Percentiles rank a stretch among this genome's conserved stretches.
Conservation (phyloP, 2,329 filamentous ascomycete genomes). For the Pseudogymnoascus sp. region DNA sequence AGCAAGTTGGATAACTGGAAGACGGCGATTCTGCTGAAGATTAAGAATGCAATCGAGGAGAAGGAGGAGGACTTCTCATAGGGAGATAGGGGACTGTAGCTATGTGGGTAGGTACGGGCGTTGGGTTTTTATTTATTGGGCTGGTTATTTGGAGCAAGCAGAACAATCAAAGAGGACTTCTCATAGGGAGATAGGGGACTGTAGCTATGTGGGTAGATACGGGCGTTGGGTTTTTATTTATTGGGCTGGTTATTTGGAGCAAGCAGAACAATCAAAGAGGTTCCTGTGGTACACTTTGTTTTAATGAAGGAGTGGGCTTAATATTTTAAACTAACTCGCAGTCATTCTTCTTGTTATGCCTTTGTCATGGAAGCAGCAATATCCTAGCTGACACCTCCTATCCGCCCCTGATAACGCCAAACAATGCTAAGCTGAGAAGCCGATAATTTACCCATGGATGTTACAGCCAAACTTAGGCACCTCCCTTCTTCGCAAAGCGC, state of each 20-base stretch:
- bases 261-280: slow-evolving; percentile 5
- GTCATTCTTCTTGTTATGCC: slow-evolving; percentile 4
- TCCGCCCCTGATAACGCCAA: slow-evolving; percentile 1
- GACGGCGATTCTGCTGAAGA: slow-evolving; percentile 70
- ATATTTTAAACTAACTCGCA: slow-evolving; percentile 7
- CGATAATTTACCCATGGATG: background rate
- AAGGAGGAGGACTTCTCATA: slow-evolving; percentile 60
- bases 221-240: slow-evolving; percentile 1
- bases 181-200: slow-evolving; percentile 36
- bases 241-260: slow-evolving; percentile 26
- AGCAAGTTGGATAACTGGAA: slow-evolving; percentile 97
- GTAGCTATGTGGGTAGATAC: background rate
- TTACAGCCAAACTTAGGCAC: slow-evolving; percentile 1
- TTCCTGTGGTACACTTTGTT: background rate
- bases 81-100: slow-evolving; percentile 25
- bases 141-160: slow-evolving; percentile 22
- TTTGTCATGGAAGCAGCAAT: background rate
- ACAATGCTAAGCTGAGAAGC: slow-evolving; percentile 7
- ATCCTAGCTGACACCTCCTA: background rate
- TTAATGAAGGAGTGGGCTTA: slow-evolving; percentile 6
- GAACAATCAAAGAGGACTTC: slow-evolving; percentile 6
- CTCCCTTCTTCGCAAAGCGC: slow-evolving; percentile 67
- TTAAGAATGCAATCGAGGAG: slow-evolving; percentile 78
- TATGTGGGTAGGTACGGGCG: background rate
- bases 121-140: slow-evolving; percentile 17